Conservation (phyloP, 1,284 basidiomycete genomes). For the Meira miltonrushii region DNA sequence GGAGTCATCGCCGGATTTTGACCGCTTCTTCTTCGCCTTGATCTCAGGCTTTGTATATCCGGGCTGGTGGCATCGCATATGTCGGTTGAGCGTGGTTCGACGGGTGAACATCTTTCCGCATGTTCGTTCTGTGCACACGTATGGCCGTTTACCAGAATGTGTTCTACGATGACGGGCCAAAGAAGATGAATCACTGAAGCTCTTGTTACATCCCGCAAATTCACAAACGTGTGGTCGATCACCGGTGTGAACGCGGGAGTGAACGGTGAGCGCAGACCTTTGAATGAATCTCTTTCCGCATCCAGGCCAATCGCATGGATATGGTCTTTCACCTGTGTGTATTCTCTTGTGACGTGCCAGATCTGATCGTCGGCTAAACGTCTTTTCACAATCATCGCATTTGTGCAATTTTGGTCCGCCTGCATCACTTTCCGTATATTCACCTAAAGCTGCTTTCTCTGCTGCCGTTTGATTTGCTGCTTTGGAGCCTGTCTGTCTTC, state of each 20-base stretch:
- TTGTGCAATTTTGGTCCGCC: slow-evolving; percentile 50
- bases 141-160: slow-evolving; percentile 58
- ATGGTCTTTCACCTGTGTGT: slow-evolving; percentile 82
- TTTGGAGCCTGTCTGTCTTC: slow-evolving; percentile 4
- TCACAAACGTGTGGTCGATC: slow-evolving; percentile 78
- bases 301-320: slow-evolving; percentile 58
- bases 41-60: slow-evolving; percentile 33
- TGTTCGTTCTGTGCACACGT: slow-evolving; percentile 49
- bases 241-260: slow-evolving; percentile 77
- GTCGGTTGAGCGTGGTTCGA: slow-evolving; percentile 51
- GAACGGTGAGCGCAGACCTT: slow-evolving; percentile 67
- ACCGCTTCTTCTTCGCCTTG: slow-evolving; percentile 27
- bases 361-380: slow-evolving; percentile 49
- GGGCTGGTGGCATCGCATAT: slow-evolving; percentile 43
- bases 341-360: slow-evolving; percentile 66
- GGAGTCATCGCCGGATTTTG: slow-evolving; percentile 34
- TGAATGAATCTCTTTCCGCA: slow-evolving; percentile 52
- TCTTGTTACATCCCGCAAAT: slow-evolving; percentile 60
- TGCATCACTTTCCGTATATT: slow-evolving; percentile 42
- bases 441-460: slow-evolving; percentile 13
- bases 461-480: slow-evolving; percentile 15
- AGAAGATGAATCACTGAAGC: slow-evolving; percentile 60
- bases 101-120: slow-evolving; percentile 52
- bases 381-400: slow-evolving; percentile 48
- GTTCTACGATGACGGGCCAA: slow-evolving; percentile 66